Base-by-base conservation (phyloP, 176 grass and related monocot genomes). In the Olyra latifolia region DNA sequence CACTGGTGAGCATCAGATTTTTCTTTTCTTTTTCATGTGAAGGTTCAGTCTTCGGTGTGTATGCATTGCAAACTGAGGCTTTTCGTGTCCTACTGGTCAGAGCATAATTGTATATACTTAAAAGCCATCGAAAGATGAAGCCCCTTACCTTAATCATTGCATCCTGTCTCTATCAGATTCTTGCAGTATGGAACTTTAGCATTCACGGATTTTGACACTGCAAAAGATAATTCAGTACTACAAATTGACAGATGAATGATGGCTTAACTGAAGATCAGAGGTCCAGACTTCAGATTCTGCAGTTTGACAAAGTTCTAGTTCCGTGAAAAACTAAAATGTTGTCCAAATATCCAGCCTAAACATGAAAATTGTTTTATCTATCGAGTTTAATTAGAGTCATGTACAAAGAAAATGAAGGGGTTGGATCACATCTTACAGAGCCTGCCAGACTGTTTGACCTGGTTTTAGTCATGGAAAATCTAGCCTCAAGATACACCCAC, bases 381-480 rank as follows among this genome's bases (percentile, higher is more conserved):
- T 74, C 74, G 68, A 47, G 47, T 79, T 60, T 60, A 74, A 41
- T 60, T 67, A 74, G 49, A 59, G 65, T 27, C 49, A 53, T 12
- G 45, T 65, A 32, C n/a, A n/a, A n/a, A 75, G 53, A 49, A 68
- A 62, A 49, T 28, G 11, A 5, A 59, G 53, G 49, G 74, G 49
- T 9, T 78, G 66, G 44, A 81, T 69, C 72, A 71, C 58, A n/a
- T 22, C 52, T 10, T n/a, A 39, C 54, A 76, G 77, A 83, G 72
- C 27, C 56, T 66, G 76, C 20, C 77, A 76, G 87, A 24, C 62
- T 76, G 87, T 75, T 66, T 89, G 76, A 70, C 46, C 74, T 57
- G 50, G 71, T 80, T 80, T 62, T 46, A 25, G 70, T 52, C 50
- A 41, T 38, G 44, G 23, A 49, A 84, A 88, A 88, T 88, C 62